Conservation (phyloP, 2,329 filamentous ascomycete genomes). For the Clonostachys sp. region DNA sequence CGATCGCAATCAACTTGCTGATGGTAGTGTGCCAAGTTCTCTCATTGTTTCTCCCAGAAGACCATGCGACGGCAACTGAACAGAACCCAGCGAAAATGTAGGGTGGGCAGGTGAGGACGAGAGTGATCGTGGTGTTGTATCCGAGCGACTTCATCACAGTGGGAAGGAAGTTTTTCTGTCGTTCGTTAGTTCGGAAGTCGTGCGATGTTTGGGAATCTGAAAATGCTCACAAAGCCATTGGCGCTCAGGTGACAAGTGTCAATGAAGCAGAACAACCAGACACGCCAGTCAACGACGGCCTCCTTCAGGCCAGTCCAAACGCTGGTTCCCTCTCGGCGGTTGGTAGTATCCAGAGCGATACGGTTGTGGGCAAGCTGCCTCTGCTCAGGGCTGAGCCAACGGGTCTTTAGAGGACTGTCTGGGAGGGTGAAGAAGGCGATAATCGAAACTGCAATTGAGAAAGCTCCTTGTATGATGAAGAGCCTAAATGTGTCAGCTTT, state of each 20-base stretch:
- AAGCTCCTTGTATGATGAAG: conserved; percentile 57
- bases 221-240: conserved; percentile 28
- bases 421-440: conserved; percentile 12
- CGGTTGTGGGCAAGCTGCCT: conserved; percentile 29
- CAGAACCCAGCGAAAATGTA: conserved; percentile 31
- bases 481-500: conserved; percentile 24
- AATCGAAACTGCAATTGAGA: conserved; percentile 8
- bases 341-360: conserved; percentile 33
- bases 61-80: conserved; percentile 27
- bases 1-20: conserved; percentile 25
- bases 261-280: conserved; percentile 41
- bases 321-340: conserved; percentile 16
- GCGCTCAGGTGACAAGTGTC: conserved; percentile 41
- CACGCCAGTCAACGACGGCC: conserved; percentile 32
- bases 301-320: conserved; percentile 31
- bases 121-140: conserved; percentile 31
- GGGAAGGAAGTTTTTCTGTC: conserved; percentile 8
- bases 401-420: conserved; percentile 32
- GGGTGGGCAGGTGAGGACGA: conserved; percentile 36
- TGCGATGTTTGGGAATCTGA: conserved; percentile 28
- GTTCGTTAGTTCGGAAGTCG: too few relatives aligned
- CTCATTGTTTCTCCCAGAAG: conserved; percentile 32
- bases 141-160: conserved; percentile 21
- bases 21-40: conserved; percentile 21
- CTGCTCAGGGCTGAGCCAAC: conserved; percentile 32